Conservation (phyloP, 2,329 filamentous ascomycete genomes). For the Fusarium sp. region DNA sequence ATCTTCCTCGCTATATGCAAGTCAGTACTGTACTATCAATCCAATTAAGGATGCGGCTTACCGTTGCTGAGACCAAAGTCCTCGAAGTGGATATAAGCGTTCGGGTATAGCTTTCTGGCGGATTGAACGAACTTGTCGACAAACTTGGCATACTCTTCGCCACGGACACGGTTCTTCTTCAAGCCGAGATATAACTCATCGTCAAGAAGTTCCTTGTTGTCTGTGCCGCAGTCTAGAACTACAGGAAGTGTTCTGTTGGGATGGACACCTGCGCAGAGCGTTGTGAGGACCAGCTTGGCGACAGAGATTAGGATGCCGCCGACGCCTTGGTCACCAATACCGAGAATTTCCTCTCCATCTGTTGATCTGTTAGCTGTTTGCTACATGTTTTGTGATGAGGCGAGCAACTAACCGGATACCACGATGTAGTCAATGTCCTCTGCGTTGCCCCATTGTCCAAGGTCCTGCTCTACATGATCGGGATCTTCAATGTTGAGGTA, state of each 20-base stretch:
- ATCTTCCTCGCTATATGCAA: slow-evolving; percentile 69
- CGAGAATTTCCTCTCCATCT: slow-evolving; percentile 78
- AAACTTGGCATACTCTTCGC: slow-evolving; percentile 79
- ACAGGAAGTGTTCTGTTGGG: slow-evolving; percentile 82
- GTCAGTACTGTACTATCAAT: background rate
- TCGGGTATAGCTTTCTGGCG: slow-evolving; percentile 76
- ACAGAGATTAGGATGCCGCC: slow-evolving; percentile 86
- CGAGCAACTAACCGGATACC: slow-evolving; percentile 71
- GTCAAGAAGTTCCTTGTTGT: slow-evolving; percentile 78
- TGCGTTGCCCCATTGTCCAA: slow-evolving; percentile 73
- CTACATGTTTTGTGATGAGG: rapidly evolving
- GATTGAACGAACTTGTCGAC: slow-evolving; percentile 78
- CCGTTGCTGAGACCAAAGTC: slow-evolving; percentile 84
- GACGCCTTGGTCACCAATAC: slow-evolving; percentile 89
- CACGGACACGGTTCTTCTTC: slow-evolving; percentile 71
- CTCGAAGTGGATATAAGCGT: slow-evolving; percentile 88
- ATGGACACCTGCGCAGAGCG: slow-evolving; percentile 87
- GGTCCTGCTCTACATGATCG: slow-evolving; percentile 71
- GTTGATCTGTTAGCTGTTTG: background rate
- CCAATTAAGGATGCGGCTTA: slow-evolving; percentile 40
- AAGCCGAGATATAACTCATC: slow-evolving; percentile 86
- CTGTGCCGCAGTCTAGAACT: slow-evolving; percentile 85
- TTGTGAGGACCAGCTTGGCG: slow-evolving; percentile 85
- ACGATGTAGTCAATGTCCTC: slow-evolving; percentile 91
- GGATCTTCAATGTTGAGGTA: slow-evolving; percentile 80